Conservation (phyloP, 371 early-diverging fungal species). For the Apophysomyces sp. region DNA sequence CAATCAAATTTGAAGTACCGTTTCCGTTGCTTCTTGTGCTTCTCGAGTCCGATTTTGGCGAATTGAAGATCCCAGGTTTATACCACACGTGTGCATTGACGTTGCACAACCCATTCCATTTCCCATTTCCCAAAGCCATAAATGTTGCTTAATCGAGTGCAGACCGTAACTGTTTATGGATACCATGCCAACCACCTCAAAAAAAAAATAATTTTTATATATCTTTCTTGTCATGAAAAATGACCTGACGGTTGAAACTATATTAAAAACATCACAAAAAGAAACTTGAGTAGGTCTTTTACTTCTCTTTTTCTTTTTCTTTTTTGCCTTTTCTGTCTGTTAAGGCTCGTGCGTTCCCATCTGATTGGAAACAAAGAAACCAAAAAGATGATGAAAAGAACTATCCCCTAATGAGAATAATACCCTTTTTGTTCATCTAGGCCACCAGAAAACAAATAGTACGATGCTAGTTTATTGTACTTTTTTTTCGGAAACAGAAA, state of each 20-base stretch:
- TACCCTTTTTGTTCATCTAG: no score
- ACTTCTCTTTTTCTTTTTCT: neutral
- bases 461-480: neutral
- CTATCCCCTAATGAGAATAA: no score
- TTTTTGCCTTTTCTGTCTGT: neutral
- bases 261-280: no score
- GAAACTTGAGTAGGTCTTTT: no score
- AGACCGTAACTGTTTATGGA: neutral
- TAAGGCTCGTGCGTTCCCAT: neutral
- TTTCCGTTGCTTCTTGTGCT: neutral
- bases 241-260: neutral
- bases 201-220: neutral
- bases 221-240: neutral
- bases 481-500: neutral
- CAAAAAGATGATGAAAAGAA: no score
- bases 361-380: no score
- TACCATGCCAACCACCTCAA: neutral
- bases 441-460: neutral
- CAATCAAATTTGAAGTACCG: no score
- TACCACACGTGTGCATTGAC: neutral
- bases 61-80: neutral
- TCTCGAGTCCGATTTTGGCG: neutral
- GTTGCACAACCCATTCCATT: conserved; percentile 2
- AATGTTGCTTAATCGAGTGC: conserved; percentile 8
- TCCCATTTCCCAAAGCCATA: conserved; percentile 17